These are phyloP conservation scores for Trichophyton equinum DNA, from an alignment of 2,329 filamentous ascomycete genomes.

Conservation along the genomic window DNA sequence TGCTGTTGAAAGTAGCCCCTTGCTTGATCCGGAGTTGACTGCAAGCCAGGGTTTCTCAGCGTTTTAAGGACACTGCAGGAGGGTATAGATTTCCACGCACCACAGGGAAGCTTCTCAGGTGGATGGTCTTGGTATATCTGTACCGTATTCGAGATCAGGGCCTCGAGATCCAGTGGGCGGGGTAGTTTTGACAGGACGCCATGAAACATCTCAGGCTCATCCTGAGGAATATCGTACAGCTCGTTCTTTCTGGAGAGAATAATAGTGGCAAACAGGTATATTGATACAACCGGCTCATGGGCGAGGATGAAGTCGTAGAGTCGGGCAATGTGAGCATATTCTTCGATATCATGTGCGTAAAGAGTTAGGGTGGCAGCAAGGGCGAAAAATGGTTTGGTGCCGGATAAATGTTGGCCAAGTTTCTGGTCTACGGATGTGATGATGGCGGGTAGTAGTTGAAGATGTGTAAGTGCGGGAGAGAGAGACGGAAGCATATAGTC, in stretches of 20 bases:
- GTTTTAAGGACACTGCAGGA: slow-evolving; percentile 74
- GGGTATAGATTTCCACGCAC: slow-evolving; percentile 61
- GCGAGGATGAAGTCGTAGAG: slow-evolving; percentile 88
- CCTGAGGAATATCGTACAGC: slow-evolving; percentile 66
- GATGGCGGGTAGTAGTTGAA: slow-evolving; percentile 77
- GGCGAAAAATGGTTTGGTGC: slow-evolving; percentile 79
- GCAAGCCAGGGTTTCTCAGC: slow-evolving; percentile 43
- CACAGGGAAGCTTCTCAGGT: slow-evolving; percentile 52
- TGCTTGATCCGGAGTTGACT: slow-evolving; percentile 54
- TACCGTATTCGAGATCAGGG: slow-evolving; percentile 55
- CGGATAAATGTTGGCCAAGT: slow-evolving; percentile 62
- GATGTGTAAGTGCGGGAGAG: slow-evolving; percentile 65
- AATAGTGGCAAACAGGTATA: slow-evolving; percentile 88
- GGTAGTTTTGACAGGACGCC: slow-evolving; percentile 79
- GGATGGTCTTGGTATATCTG: slow-evolving; percentile 54
- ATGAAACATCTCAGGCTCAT: slow-evolving; percentile 88
- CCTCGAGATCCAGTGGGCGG: slow-evolving; percentile 65
- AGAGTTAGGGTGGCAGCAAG: slow-evolving; percentile 87
- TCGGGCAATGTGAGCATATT: slow-evolving; percentile 75
- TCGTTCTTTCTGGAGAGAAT: slow-evolving; percentile 68
- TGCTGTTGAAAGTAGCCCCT: slow-evolving; percentile 57
- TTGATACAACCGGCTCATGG: slow-evolving; percentile 69
- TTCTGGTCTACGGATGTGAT: slow-evolving; percentile 57
- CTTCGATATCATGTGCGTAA: slow-evolving; percentile 91
- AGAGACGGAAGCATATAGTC: slow-evolving; percentile 96